Percentiles rank a stretch among this genome's conserved stretches.
Evolutionary conservation across 1,284 basidiomycete species (phyloP).

Genomic region (Apiotrichum laibachii): DNA sequence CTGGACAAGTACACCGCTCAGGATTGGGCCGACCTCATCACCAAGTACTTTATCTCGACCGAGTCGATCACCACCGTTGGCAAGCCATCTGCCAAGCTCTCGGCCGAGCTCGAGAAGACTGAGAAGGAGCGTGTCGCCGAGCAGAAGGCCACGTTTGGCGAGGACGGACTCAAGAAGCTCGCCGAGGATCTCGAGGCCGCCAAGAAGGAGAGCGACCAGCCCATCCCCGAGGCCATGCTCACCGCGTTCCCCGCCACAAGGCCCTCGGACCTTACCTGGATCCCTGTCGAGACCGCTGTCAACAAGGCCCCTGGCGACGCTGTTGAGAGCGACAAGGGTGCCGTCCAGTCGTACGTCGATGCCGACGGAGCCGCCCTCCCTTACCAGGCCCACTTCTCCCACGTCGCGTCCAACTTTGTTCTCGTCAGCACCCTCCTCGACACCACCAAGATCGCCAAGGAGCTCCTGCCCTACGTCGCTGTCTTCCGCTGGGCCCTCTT

Average conservation of each 20-base stretch:
- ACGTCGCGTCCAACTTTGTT: conserved; percentile 91
- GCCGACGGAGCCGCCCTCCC: conserved; percentile 68
- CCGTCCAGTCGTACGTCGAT: conserved; percentile 65
- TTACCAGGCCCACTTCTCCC: conserved; percentile 89
- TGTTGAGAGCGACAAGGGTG: conserved; percentile 29
- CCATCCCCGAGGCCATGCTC: conserved; percentile 77
- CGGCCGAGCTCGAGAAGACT: conserved; percentile 73
- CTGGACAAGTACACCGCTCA: conserved; percentile 69
- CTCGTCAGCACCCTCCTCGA: conserved; percentile 77
- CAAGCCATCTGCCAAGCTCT: conserved; percentile 82
- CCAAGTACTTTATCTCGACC: conserved; percentile 66
- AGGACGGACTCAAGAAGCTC: conserved; percentile 72
- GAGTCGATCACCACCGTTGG: conserved; percentile 73
- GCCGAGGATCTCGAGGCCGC: conserved; percentile 72
- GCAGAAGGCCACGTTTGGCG: conserved; percentile 71
- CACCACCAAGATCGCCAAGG: conserved; percentile 65
- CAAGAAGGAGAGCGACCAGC: conserved; percentile 78
- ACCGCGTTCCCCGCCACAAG: conserved; percentile 82
- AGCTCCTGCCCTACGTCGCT: conserved; percentile 75
- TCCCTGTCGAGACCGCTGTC: conserved; percentile 71
- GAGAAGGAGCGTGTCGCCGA: conserved; percentile 74
- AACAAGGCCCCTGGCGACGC: conserved; percentile 38
- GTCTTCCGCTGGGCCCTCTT: conserved; percentile 87
- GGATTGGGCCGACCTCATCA: conserved; percentile 78
- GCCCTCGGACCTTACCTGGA: conserved; percentile 87